phyloP scores from a whole-genome alignment of 192 early-diverging fungal genomes.

The Rhizophagus clarus region DNA sequence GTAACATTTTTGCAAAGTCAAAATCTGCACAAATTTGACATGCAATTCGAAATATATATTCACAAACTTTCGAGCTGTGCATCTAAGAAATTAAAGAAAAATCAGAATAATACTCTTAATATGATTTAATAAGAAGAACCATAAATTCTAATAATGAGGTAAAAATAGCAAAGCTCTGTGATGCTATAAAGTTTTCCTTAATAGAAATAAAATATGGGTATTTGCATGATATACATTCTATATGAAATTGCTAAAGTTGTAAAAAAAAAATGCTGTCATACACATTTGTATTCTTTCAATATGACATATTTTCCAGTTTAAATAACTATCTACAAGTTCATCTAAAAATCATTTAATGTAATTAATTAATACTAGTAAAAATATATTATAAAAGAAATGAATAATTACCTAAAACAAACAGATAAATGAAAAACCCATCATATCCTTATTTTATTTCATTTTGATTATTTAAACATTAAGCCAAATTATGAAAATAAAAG shows the following conservation, averaged over 20 bases:
- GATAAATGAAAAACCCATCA: too few relatives aligned
- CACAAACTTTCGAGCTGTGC: neutral
- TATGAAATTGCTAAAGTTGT: neutral
- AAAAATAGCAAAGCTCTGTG: neutral
- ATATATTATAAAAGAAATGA: neutral
- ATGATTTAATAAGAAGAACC: neutral
- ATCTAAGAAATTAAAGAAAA: neutral
- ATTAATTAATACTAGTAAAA: too few relatives aligned
- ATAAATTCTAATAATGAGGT: neutral
- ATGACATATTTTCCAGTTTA: neutral
- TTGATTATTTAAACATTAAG: neutral
- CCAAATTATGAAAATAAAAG: neutral
- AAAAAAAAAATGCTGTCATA: conserved; percentile 1
- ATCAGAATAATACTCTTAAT: neutral
- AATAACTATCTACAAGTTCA: conserved; percentile 15
- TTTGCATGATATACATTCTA: neutral
- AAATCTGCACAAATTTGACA: neutral
- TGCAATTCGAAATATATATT: neutral
- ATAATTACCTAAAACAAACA: neutral
- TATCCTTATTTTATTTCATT: neutral
- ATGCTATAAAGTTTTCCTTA: neutral
- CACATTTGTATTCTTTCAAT: neutral
- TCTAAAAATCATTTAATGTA: neutral
- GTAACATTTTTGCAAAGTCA: neutral
- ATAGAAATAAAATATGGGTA: neutral